These are phyloP conservation scores for Beauveria sp. DNA, from an alignment of 2,329 filamentous ascomycete species.

Conservation along the genomic window DNA sequence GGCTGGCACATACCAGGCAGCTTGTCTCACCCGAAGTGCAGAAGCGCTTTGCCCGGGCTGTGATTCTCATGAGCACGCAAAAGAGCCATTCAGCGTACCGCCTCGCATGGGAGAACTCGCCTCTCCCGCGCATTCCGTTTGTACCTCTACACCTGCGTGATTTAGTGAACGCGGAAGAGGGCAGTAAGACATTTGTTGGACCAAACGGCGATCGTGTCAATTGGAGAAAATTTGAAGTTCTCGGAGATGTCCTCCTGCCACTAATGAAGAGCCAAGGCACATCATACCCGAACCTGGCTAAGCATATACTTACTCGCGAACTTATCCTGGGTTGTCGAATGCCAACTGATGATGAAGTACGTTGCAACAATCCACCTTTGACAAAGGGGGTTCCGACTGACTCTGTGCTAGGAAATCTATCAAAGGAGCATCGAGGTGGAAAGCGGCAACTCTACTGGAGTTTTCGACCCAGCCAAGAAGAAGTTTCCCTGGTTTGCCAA, in stretches of 20 bases:
- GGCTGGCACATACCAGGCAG: slow-evolving; percentile 70
- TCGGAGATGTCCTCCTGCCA: slow-evolving; percentile 83
- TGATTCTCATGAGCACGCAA: slow-evolving; percentile 86
- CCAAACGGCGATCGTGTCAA: slow-evolving; percentile 71
- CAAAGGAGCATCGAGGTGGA: slow-evolving; percentile 55
- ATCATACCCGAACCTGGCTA: slow-evolving; percentile 66
- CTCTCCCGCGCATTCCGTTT: slow-evolving; percentile 84
- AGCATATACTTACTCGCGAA: slow-evolving; percentile 62
- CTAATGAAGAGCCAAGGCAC: slow-evolving; percentile 87
- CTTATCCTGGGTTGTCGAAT: slow-evolving; percentile 77
- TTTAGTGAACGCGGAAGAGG: slow-evolving; percentile 85
- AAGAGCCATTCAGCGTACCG: slow-evolving; percentile 93
- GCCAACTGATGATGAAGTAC: slow-evolving; percentile 79
- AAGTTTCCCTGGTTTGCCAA: slow-evolving; percentile 61
- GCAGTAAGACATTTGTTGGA: slow-evolving; percentile 82
- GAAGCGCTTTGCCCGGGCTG: slow-evolving; percentile 80
- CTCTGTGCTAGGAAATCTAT: slow-evolving; percentile 49
- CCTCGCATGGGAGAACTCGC: slow-evolving; percentile 95
- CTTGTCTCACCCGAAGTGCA: slow-evolving; percentile 64
- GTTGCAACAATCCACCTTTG: slow-evolving; percentile 21
- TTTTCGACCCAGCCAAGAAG: slow-evolving; percentile 48
- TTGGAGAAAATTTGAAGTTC: slow-evolving; percentile 96
- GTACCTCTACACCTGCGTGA: slow-evolving; percentile 85
- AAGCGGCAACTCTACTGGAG: slow-evolving; percentile 33
- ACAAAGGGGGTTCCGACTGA: background rate